These are phyloP conservation scores for Aristolochia californica DNA, from an alignment of 164 flowering plant genomes.

Conservation along the genomic window DNA sequence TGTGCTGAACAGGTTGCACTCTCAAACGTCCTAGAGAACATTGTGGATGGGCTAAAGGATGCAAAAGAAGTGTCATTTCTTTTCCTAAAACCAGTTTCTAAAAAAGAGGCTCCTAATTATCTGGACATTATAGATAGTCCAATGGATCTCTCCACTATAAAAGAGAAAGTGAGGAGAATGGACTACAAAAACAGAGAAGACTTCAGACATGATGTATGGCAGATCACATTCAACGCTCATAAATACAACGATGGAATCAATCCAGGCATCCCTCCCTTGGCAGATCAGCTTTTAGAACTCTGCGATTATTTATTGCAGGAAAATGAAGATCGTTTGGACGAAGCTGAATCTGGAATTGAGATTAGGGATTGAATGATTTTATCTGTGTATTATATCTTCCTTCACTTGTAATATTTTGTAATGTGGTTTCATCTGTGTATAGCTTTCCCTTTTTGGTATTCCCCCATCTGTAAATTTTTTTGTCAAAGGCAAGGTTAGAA, in stretches of 20 bases:
- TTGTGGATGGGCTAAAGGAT: slow-evolving; percentile 57
- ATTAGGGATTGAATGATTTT: neutral
- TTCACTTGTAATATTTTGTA: too few relatives aligned
- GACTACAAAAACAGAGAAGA: slow-evolving; percentile 63
- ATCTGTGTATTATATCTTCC: neutral
- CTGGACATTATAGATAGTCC: slow-evolving; percentile 46
- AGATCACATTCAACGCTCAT: slow-evolving; percentile 77
- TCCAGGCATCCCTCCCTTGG: slow-evolving; percentile 92
- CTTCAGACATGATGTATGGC: slow-evolving; percentile 88
- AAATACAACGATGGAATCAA: slow-evolving; percentile 65
- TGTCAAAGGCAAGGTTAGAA: too few relatives aligned
- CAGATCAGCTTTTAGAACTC: slow-evolving; percentile 79
- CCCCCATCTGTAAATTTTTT: too few relatives aligned
- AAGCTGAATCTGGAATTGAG: slow-evolving; percentile 74
- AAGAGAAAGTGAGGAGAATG: slow-evolving; percentile 70
- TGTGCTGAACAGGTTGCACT: slow-evolving; percentile 60
- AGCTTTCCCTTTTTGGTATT: too few relatives aligned
- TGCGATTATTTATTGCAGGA: slow-evolving; percentile 61
- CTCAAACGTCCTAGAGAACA: slow-evolving; percentile 61
- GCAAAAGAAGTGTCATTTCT: slow-evolving; percentile 52
- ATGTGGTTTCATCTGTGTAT: too few relatives aligned
- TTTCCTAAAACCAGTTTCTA: slow-evolving; percentile 75
- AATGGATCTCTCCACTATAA: slow-evolving; percentile 87
- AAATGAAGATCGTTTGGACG: slow-evolving; percentile 27
- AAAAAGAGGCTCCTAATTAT: slow-evolving; percentile 94